Percentiles rank a stretch among this genome's conserved stretches.
Conservation (phyloP, 768 basidiomycete genomes). For the Butyriboletus loyo region DNA sequence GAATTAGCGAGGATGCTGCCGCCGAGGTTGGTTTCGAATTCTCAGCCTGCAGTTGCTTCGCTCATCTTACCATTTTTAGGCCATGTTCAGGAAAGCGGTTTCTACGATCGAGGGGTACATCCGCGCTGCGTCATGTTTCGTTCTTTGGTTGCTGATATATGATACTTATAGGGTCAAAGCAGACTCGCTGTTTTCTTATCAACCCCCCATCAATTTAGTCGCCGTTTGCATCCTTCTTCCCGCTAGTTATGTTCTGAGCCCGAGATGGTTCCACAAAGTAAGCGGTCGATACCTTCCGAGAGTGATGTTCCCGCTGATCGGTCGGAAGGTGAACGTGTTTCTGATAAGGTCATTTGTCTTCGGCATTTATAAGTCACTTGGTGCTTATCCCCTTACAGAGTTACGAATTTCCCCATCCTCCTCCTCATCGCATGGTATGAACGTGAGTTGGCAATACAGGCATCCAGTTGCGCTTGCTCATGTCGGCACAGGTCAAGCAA, state of each 20-base stretch:
- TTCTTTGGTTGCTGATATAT: constrained; percentile 11
- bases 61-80: constrained; percentile 41
- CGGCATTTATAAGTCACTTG: not conserved
- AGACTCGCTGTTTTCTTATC: constrained; percentile 91
- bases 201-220: constrained; percentile 87
- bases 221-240: constrained; percentile 88
- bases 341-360: constrained; percentile 61
- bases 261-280: constrained; percentile 98
- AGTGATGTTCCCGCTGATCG: constrained; percentile 14
- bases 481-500: constrained; percentile 49
- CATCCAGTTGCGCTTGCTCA: not conserved
- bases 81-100: constrained; percentile 93
- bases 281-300: constrained; percentile 4
- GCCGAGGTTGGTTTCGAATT: constrained; percentile 61
- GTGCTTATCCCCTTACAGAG: constrained; percentile 34
- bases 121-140: not conserved
- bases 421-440: constrained; percentile 82
- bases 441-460: constrained; percentile 35
- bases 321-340: constrained; percentile 73
- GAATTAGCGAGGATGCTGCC: constrained; percentile 87
- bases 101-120: constrained; percentile 88
- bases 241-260: constrained; percentile 77
- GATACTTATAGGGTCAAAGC: constrained; percentile 65
- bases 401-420: constrained; percentile 83
- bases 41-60: not conserved